These are phyloP conservation scores for Aspergillus homomorphus DNA, from an alignment of 495 filamentous ascomycete species.

Conservation along the genomic window DNA sequence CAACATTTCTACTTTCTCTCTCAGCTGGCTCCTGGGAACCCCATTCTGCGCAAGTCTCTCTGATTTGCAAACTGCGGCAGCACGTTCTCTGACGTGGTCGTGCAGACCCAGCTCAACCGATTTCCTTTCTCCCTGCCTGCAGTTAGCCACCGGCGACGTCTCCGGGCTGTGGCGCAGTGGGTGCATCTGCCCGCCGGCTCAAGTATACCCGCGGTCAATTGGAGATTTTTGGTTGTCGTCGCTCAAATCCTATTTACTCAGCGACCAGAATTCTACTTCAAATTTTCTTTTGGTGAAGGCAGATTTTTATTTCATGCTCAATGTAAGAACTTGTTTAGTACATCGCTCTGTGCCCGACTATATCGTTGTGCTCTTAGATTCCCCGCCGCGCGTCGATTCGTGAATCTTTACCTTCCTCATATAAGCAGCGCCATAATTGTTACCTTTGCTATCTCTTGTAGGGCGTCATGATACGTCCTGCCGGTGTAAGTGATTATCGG, in stretches of 20 bases:
- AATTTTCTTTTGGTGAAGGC: background rate
- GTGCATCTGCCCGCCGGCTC: constrained; percentile 26
- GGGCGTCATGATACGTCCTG: background rate
- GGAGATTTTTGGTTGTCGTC: constrained; percentile 10
- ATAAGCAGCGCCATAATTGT: background rate
- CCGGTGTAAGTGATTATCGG: background rate
- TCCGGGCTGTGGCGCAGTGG: constrained; percentile 44
- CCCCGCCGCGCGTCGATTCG: background rate
- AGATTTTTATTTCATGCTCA: background rate
- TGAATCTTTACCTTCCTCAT: background rate
- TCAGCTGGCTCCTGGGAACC: constrained; percentile 9
- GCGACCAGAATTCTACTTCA: constrained; percentile 10
- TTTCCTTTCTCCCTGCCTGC: constrained; percentile 14
- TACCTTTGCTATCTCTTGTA: background rate
- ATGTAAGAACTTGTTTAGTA: background rate
- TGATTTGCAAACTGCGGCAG: background rate
- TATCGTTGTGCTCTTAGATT: background rate
- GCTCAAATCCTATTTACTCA: constrained; percentile 7
- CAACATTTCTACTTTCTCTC: constrained; percentile 16
- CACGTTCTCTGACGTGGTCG: constrained; percentile 30
- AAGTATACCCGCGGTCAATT: constrained; percentile 10
- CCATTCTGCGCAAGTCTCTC: background rate
- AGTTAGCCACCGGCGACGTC: constrained; percentile 28
- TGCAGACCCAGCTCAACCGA: constrained; percentile 26
- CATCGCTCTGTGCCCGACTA: background rate